Percentiles rank a stretch among this genome's conserved stretches.
Conservation (phyloP, 2,329 filamentous ascomycete genomes). For the Juglanconis oblonga region DNA sequence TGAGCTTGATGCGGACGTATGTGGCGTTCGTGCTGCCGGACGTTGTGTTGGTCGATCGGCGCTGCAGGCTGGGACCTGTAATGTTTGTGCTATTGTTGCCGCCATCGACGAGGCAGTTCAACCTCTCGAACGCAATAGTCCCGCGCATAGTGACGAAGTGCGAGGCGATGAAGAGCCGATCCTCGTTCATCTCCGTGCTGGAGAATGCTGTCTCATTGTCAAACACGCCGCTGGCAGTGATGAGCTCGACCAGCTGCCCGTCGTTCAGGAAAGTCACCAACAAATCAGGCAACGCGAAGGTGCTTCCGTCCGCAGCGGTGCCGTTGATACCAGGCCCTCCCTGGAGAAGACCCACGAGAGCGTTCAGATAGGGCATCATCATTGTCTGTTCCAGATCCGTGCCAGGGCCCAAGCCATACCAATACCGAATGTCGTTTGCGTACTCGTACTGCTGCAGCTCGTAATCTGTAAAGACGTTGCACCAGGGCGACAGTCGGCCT, state of each 20-base stretch:
- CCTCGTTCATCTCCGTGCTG: conserved; percentile 40
- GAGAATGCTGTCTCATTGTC: conserved; percentile 52
- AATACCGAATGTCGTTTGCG: conserved; percentile 65
- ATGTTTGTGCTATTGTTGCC: conserved; percentile 5
- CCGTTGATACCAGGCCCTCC: conserved; percentile 50
- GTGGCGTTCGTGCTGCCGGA: conserved; percentile 29
- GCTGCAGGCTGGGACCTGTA: background rate
- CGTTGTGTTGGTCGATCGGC: conserved; percentile 4
- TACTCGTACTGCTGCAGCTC: conserved; percentile 66
- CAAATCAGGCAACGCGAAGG: conserved; percentile 52
- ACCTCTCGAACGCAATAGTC: conserved; percentile 61
- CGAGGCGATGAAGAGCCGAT: conserved; percentile 52
- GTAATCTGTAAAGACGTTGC: conserved; percentile 57
- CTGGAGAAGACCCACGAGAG: conserved; percentile 50
- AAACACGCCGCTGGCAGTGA: conserved; percentile 58
- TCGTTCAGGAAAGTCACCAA: conserved; percentile 64
- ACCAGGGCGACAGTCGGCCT: conserved; percentile 60
- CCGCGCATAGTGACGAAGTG: conserved; percentile 62
- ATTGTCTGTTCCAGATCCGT: conserved; percentile 51
- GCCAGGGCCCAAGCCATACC: conserved; percentile 61
- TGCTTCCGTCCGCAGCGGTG: conserved; percentile 40
- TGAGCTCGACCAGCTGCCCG: conserved; percentile 62
- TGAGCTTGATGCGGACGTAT: conserved; percentile 57
- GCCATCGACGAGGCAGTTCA: conserved; percentile 44
- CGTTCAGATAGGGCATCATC: conserved; percentile 60